These are phyloP conservation scores for Leccinellum luteum DNA, from an alignment of 768 basidiomycete species.

Conservation along the genomic window DNA sequence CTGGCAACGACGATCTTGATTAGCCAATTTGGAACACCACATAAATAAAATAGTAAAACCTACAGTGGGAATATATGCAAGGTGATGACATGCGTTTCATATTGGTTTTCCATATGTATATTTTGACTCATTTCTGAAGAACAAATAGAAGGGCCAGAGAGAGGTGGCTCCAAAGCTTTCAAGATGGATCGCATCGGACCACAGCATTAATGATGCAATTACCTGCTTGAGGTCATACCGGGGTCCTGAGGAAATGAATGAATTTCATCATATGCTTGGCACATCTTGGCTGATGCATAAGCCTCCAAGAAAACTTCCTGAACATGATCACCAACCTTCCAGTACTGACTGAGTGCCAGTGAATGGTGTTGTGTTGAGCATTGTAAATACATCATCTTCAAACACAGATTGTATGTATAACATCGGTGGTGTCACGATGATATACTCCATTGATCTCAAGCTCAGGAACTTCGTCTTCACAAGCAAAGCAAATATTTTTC, in stretches of 20 bases:
- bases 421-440: too few relatives aligned
- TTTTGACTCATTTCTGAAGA: slow-evolving; percentile 13
- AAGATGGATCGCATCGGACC: slow-evolving; percentile 24
- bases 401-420: too few relatives aligned
- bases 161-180: slow-evolving; percentile 7
- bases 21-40: not conserved
- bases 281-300: slow-evolving; percentile 6
- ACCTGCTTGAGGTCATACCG: not conserved
- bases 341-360: too few relatives aligned
- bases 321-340: not conserved
- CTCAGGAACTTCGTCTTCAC: not conserved
- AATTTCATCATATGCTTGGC: not conserved
- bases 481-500: not conserved
- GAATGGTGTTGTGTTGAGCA: not conserved
- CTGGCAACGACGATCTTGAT: not conserved
- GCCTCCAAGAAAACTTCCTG: not conserved
- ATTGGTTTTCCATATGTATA: slow-evolving; percentile 6
- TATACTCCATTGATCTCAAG: not conserved
- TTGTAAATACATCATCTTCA: not conserved
- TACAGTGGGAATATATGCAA: slow-evolving; percentile 10
- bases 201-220: not conserved
- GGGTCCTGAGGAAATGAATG: not conserved
- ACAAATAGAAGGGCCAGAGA: slow-evolving; percentile 16
- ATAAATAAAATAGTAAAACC: not conserved
- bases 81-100: slow-evolving; percentile 3